Evolutionary conservation across 169 alveolate species (phyloP), one percentile per base, ranked within the genome.

Genomic region (Cystoisospora suis): DNA sequence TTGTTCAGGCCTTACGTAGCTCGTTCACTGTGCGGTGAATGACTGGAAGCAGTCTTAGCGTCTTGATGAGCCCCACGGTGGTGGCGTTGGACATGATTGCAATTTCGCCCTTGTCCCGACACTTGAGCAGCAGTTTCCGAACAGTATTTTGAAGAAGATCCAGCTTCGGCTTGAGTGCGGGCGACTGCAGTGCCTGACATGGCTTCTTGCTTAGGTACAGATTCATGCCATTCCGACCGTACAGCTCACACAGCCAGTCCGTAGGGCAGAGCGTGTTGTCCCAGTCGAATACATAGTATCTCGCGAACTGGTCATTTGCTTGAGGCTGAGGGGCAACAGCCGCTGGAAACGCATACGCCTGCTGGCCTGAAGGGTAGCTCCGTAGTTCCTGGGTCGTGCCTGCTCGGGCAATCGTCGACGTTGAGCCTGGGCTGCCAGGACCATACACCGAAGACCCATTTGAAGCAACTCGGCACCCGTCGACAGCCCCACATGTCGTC

Each of bases 1-100:
- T n/a, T n/a, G n/a, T n/a, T n/a, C n/a, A n/a, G n/a, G n/a, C n/a
- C 91, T 87, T 79, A 87, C 91, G 80, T 53, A 87, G 91, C 79
- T 87, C 91, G 6, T 81, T 53, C 45, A 87, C 77, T 9, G 91
- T 87, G 38, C 65, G 34, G 34, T 87, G 91, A 20, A 87, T 65
- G 56, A 75, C 59, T 5, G 91, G 91, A n/a, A 87, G 91, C 38
- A 87, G 91, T 69, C 59, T 27, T 61, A 87, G 91, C 0, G 91
- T 87, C 80, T 75, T 70, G 49, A 87, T 81, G 65, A 87, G 91
- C n/a, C 91, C 91, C 3, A 87, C 53, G 80, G 86, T 69, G 12
- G 91, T 87, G 2, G 91, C 91, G 69, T 87, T 87, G 77, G 91
- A 87, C 80, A 87, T 53, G 38, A 87, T 87, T 0, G 87, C 49